These are phyloP conservation scores for Physcia stellaris DNA, from an alignment of 495 filamentous ascomycete species.

Conservation along the genomic window DNA sequence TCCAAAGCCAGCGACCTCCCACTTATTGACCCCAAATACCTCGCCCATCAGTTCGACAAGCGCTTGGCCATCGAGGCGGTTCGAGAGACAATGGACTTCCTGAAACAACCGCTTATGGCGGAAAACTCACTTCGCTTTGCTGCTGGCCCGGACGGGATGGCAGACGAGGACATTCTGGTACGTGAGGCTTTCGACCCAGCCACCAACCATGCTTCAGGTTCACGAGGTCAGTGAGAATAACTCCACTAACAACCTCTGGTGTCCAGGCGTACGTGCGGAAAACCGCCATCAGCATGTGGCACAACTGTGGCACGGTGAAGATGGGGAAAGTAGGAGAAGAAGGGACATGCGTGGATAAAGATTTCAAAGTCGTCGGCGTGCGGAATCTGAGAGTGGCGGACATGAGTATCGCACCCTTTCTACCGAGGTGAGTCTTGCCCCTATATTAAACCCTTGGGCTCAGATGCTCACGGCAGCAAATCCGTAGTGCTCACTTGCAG, in stretches of 20 bases:
- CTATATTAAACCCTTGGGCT: no score
- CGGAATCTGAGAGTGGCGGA: neutral
- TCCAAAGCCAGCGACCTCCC: conserved; percentile 39
- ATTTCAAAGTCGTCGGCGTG: neutral
- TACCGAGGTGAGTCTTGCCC: neutral
- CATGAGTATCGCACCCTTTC: neutral
- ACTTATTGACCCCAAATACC: conserved; percentile 41
- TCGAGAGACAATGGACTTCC: conserved; percentile 30
- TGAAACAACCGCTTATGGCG: conserved; percentile 28
- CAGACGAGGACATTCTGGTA: conserved; percentile 42
- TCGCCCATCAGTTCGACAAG: conserved; percentile 42
- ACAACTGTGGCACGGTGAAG: neutral
- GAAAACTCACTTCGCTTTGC: conserved; percentile 30
- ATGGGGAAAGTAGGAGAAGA: neutral
- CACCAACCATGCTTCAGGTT: no score
- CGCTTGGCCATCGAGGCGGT: conserved; percentile 39
- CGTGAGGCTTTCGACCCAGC: conserved; percentile 25
- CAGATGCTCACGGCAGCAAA: no score
- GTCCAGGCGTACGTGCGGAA: neutral
- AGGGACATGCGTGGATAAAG: neutral
- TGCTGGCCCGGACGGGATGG: conserved; percentile 30
- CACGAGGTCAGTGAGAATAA: no score
- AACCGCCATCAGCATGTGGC: neutral
- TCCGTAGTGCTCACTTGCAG: no score
- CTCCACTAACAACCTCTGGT: no score